Conservation (phyloP, 164 flowering plant genomes). For the Chloranthus sessilifolius region DNA sequence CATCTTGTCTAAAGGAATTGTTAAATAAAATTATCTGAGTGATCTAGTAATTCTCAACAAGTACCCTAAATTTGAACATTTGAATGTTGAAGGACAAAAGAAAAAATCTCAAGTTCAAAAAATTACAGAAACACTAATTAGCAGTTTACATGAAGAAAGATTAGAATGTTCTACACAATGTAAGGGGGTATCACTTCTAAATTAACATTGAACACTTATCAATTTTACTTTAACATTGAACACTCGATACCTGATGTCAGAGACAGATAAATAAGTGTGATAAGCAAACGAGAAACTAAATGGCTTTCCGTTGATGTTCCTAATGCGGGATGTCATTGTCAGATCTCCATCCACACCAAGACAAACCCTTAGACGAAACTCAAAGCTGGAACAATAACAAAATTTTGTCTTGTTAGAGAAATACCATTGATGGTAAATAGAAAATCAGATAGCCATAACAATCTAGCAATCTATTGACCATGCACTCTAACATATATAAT, state of each 20-base stretch:
- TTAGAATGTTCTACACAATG: not conserved
- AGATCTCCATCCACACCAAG: slow-evolving; percentile 67
- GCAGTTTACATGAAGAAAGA: not conserved
- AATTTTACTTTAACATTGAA: not conserved
- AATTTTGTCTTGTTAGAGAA: not conserved
- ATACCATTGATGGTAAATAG: no score
- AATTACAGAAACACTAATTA: not conserved
- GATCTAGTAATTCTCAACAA: no score
- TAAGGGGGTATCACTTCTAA: not conserved
- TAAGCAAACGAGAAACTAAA: slow-evolving; percentile 91
- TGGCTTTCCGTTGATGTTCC: slow-evolving; percentile 85
- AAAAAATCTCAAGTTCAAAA: not conserved
- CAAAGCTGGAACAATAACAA: slow-evolving; percentile 48
- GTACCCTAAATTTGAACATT: no score
- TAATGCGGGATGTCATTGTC: slow-evolving; percentile 64
- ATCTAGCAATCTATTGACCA: no score
- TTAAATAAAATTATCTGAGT: no score
- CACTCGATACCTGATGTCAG: slow-evolving; percentile 80
- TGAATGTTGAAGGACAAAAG: not conserved
- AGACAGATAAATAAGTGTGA: slow-evolving; percentile 78
- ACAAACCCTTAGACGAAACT: slow-evolving; percentile 85
- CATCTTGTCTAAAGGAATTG: no score
- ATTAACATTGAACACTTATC: not conserved
- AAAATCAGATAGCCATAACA: no score
- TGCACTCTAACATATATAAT: no score